A percentile compares a stretch with the other conserved stretches of the same genome.
phyloP scores from a whole-genome alignment of 768 basidiomycete species.

The Boletus rufocinnamomeus region DNA sequence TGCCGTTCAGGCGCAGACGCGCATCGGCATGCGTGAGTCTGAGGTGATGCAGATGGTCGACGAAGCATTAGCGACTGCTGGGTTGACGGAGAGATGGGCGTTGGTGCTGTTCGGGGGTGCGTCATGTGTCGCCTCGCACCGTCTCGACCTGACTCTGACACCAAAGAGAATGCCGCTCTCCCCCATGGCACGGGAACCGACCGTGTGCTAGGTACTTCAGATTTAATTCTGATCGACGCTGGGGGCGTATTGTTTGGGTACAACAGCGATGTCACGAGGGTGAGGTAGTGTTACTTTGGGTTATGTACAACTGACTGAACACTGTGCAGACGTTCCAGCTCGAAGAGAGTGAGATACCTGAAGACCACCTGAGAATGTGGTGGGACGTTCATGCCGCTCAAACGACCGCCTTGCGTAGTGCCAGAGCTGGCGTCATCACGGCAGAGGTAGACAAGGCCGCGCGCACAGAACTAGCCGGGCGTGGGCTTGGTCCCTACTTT shows the following conservation, averaged over 20 bases:
- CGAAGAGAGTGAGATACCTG: slow-evolving; percentile 53
- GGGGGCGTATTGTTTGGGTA: slow-evolving; percentile 75
- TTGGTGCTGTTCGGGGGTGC: slow-evolving; percentile 80
- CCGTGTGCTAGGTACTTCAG: slow-evolving; percentile 50
- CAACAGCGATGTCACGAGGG: slow-evolving; percentile 75
- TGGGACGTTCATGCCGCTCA: slow-evolving; percentile 65
- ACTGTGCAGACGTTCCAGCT: slow-evolving; percentile 62
- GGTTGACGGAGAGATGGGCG: slow-evolving; percentile 58
- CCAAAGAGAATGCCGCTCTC: slow-evolving; percentile 77
- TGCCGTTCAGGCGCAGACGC: slow-evolving; percentile 57
- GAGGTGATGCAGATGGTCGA: slow-evolving; percentile 60
- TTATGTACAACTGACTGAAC: background rate
- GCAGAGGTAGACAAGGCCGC: slow-evolving; percentile 64
- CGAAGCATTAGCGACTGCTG: slow-evolving; percentile 55
- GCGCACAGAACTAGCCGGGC: slow-evolving; percentile 46
- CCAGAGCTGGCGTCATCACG: slow-evolving; percentile 50
- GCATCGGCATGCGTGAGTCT: slow-evolving; percentile 77
- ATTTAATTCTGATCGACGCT: slow-evolving; percentile 76
- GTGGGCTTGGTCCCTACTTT: slow-evolving; percentile 59
- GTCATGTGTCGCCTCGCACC: slow-evolving; percentile 18
- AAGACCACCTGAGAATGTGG: slow-evolving; percentile 61
- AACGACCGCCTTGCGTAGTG: slow-evolving; percentile 48
- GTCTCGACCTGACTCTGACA: slow-evolving; percentile 3
- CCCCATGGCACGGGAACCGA: slow-evolving; percentile 84
- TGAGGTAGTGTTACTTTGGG: slow-evolving; percentile 35